Base-by-base conservation (phyloP, 2,329 filamentous ascomycete genomes). In the Calonectria ilicicola region DNA sequence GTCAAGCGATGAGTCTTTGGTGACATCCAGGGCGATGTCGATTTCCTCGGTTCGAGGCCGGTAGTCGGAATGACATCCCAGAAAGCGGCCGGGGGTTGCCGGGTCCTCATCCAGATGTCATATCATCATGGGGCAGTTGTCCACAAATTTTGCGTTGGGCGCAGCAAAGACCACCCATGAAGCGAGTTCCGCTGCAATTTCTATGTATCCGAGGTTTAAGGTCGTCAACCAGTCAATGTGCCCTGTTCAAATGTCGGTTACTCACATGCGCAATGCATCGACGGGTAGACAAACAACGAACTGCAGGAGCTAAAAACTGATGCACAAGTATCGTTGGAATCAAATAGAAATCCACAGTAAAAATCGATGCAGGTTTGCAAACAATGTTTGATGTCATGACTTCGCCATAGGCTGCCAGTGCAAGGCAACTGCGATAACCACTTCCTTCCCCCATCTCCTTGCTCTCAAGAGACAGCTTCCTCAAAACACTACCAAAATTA, bases 21-120 rank as follows among this genome's bases (percentile, higher is more conserved):
- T 40, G 14, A 19, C 32, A 60, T 6, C 32, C 32, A 40, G 38
- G 17, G 53, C 38, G 12, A 21, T 47, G n/a, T 21, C 21, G n/a
- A n/a, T 47, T 40, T 60, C 53, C 53, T 60, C 53, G 53, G 53
- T 60, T 60, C 53, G 32, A 40, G 53, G 53, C 53, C 53, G 53
- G 53, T 60, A 60, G 53, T 60, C 53, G 53, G 53, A 60, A 60
- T 38, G 21, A 60, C 53, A 60, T 40, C 53, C 38, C 21, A 60
- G 53, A 40, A 15, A 38, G 23, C 23, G 53, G 38, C 53, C 53
- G 53, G 53, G 53, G 53, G 32, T 60, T 60, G 21, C 35, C 53
- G 53, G 53, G 21, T 23, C 14, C 32, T 60, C 21, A 60, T 40
- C 21, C n/a, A 40, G 14, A 38, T 40, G 53, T 60, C 53, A 60